Percentiles rank a stretch among this genome's conserved stretches.
Evolutionary conservation across 331 rosid genomes (phyloP).

Genomic region (Dryas integrifolia): DNA sequence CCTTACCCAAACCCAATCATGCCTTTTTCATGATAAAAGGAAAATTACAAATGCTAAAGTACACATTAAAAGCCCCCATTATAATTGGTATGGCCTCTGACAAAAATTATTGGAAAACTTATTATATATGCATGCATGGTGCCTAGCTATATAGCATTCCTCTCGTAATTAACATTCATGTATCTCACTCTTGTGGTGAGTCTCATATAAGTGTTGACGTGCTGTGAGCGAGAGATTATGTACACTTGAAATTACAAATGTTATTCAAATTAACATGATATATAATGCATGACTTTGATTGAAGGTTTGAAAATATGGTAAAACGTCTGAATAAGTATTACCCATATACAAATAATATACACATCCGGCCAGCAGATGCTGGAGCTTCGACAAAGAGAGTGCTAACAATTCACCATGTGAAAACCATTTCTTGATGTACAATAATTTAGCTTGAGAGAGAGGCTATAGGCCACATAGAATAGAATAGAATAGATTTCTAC

Average conservation of each 20-base stretch:
- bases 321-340: too few relatives aligned
- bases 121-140: background rate
- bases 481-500: background rate
- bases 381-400: background rate
- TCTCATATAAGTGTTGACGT: too few relatives aligned
- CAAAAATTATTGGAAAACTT: background rate
- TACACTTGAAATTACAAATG: too few relatives aligned
- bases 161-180: background rate
- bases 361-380: too few relatives aligned
- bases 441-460: background rate
- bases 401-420: conserved; percentile 4
- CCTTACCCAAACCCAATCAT: background rate
- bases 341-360: too few relatives aligned
- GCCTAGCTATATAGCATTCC: background rate
- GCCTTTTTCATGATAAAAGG: background rate
- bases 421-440: background rate
- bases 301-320: too few relatives aligned
- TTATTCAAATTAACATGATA: too few relatives aligned
- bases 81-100: conserved; percentile 11
- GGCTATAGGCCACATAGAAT: background rate
- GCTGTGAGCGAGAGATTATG: too few relatives aligned
- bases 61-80: background rate
- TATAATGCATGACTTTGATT: too few relatives aligned
- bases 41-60: background rate
- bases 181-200: too few relatives aligned